phyloP scores from a whole-genome alignment of 1,284 basidiomycete genomes.

The Austroboletus novae-zelandiae region DNA sequence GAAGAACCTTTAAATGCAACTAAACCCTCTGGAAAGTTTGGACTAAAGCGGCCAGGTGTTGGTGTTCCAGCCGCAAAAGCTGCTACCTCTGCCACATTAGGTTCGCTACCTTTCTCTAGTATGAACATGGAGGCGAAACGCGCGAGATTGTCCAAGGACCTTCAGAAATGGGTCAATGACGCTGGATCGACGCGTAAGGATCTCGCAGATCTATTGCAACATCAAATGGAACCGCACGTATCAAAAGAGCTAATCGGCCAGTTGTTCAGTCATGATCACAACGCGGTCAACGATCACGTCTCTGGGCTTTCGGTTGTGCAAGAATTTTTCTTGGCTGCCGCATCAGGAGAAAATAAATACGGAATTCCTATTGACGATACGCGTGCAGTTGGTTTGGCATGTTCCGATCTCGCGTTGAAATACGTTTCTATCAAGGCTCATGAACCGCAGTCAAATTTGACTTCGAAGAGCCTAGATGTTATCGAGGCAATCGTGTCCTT shows the following conservation, averaged over 20 bases:
- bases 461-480: slow-evolving; percentile 87
- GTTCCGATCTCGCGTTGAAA: slow-evolving; percentile 91
- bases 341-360: slow-evolving; percentile 59
- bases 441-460: slow-evolving; percentile 91
- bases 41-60: slow-evolving; percentile 51
- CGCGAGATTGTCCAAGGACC: slow-evolving; percentile 75
- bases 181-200: slow-evolving; percentile 81
- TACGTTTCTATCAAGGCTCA: slow-evolving; percentile 90
- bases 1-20: slow-evolving; percentile 44
- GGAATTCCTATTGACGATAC: slow-evolving; percentile 53
- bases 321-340: slow-evolving; percentile 68
- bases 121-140: slow-evolving; percentile 74
- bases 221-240: slow-evolving; percentile 87
- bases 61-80: slow-evolving; percentile 36
- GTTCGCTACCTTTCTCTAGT: slow-evolving; percentile 61
- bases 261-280: slow-evolving; percentile 95
- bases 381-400: slow-evolving; percentile 77
- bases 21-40: slow-evolving; percentile 44
- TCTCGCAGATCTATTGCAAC: slow-evolving; percentile 81
- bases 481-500: slow-evolving; percentile 79
- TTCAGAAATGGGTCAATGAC: slow-evolving; percentile 81
- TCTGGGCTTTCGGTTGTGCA: slow-evolving; percentile 71
- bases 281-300: slow-evolving; percentile 91
- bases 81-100: slow-evolving; percentile 30
- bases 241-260: slow-evolving; percentile 76